Conservation (phyloP, 2,329 filamentous ascomycete genomes). For the Aureobasidium melanogenum region DNA sequence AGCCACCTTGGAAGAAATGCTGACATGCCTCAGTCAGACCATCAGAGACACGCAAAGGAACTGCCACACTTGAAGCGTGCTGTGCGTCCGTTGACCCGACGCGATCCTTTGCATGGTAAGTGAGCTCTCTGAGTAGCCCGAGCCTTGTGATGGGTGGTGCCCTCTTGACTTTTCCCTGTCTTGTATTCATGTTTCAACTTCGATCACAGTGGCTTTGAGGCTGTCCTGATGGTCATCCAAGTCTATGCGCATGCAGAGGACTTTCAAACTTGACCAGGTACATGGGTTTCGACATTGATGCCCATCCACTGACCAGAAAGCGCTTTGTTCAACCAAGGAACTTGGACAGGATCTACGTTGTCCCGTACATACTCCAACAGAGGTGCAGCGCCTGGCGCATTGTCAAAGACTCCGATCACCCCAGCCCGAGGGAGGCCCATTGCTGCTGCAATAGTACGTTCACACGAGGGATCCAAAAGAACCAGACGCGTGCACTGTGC, state of each 20-base stretch:
- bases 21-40: neutral
- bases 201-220: neutral
- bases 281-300: neutral
- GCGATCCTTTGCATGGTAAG: neutral
- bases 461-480: slow-evolving; percentile 8
- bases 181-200: neutral
- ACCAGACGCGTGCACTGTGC: slow-evolving; percentile 12
- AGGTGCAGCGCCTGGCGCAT: neutral
- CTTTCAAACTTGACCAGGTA: neutral
- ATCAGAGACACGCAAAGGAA: neutral
- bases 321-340: slow-evolving; percentile 5
- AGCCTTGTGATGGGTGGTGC: neutral
- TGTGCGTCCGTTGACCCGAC: neutral
- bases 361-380: slow-evolving; percentile 12
- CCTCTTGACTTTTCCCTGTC: neutral
- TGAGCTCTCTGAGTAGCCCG: neutral
- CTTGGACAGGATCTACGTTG: neutral
- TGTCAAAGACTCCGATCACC: slow-evolving; percentile 12
- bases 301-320: slow-evolving; percentile 7
- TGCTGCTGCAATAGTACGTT: slow-evolving; percentile 8
- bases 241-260: neutral
- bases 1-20: neutral
- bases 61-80: neutral
- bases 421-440: slow-evolving; percentile 13
- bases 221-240: neutral